Evolutionary conservation across 805 yeast species (phyloP).

Genomic region (Lipomyces spencermartinsiae): DNA sequence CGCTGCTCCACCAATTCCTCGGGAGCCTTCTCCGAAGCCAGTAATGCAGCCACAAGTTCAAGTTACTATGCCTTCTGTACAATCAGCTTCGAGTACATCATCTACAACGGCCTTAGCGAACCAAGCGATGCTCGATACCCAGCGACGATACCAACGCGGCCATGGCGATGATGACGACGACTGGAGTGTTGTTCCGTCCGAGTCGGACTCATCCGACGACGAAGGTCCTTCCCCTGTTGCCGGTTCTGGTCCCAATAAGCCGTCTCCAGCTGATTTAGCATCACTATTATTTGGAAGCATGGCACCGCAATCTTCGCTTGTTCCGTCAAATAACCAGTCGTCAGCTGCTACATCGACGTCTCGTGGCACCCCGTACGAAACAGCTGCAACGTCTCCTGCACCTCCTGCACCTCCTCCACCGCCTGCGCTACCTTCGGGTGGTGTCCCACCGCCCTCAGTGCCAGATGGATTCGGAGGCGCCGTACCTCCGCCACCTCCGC

Average conservation of each 20-base stretch:
- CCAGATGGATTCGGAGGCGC: constrained; percentile 50
- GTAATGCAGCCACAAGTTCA: constrained; percentile 6
- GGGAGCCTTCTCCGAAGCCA: neutral
- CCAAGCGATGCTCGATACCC: constrained; percentile 42
- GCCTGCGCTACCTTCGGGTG: constrained; percentile 21
- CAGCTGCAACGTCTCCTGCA: constrained; percentile 44
- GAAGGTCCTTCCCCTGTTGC: constrained; percentile 44
- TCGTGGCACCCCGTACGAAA: constrained; percentile 47
- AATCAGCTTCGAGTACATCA: constrained; percentile 15
- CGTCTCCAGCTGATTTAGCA: constrained; percentile 49
- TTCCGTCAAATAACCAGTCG: constrained; percentile 40
- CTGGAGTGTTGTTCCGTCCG: constrained; percentile 45
- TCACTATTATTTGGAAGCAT: constrained; percentile 52
- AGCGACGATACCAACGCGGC: constrained; percentile 46
- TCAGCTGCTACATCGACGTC: constrained; percentile 42
- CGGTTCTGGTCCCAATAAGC: constrained; percentile 46
- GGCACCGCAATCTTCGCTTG: constrained; percentile 42
- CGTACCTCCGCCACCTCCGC: constrained; percentile 48
- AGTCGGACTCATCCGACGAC: constrained; percentile 43
- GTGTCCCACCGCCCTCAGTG: constrained; percentile 45
- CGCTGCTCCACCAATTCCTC: neutral
- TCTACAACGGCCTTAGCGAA: constrained; percentile 27
- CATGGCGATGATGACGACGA: constrained; percentile 45
- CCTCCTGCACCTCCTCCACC: constrained; percentile 11
- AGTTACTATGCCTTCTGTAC: constrained; percentile 21